Base-by-base conservation (phyloP, 352 stramenopile species). In the Thalassiosira livingstoniorum region DNA sequence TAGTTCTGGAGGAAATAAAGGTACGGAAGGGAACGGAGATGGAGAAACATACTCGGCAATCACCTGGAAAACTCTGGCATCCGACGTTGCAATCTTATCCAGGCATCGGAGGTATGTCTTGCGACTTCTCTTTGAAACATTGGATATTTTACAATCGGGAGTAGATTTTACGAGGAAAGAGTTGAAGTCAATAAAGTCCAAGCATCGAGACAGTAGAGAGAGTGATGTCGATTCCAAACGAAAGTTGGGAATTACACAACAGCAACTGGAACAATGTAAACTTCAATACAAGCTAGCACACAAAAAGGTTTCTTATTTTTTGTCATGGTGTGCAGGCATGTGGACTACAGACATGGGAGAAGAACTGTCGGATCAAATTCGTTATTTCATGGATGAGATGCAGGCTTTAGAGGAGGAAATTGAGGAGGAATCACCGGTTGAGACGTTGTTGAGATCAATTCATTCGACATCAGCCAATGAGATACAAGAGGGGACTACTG, bases 291-390 rank as follows among this genome's bases (percentile, higher is more conserved):
- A 64, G 25, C 51, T 74, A 27, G 65, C 47, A 10, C 18, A 55
- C 15, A 74, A 65, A 34, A 74, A 74, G 51, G 29, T 74, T 21
- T 32, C 35, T 13, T 74, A 74, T 39, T 74, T 74, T 25, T 32
- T 55, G 60, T 74, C 65, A 2, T 74, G 65, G 65, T 64, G 65
- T 25, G 47, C 65, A 39, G 21, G 2, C 21, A 63, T 65, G 65
- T 74, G 65, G 65, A 74, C 4, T 51, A 34, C 18, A 10, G 51
- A 64, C 31, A 25, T 74, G 65, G n/a, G 65, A 15, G 18, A n/a
- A 37, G 51, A 23, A n/a, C 13, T 74, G 10, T 65, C 65, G 3
- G 7, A 55, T 3, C 47, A 74, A 27, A 25, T 58, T 29, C n/a
- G 55, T 35, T 21, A 21, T 21, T 74, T 63, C 37, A 37, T 74